phyloP scores from a whole-genome alignment of 192 early-diverging fungal species.

The Jimgerdemannia lactiflua region DNA sequence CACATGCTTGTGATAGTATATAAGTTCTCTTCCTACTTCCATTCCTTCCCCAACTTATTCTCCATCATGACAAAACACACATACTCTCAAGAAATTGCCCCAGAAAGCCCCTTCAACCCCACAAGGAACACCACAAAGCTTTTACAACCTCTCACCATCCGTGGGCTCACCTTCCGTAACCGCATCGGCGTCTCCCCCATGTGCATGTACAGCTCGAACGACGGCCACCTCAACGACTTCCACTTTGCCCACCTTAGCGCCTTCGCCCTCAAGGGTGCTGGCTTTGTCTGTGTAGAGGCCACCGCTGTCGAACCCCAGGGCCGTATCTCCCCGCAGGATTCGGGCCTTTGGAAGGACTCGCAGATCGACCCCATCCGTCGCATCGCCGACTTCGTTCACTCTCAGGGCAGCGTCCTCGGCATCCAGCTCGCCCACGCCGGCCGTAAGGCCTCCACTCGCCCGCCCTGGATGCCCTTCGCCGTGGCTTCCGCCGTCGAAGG shows the following conservation, averaged over 20 bases:
- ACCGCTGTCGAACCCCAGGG: constrained; percentile 73
- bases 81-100: constrained; percentile 6
- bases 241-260: constrained; percentile 63
- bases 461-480: constrained; percentile 11
- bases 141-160: constrained; percentile 68
- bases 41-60: too few relatives aligned
- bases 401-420: constrained; percentile 51
- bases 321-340: constrained; percentile 72
- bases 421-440: constrained; percentile 88
- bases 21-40: too few relatives aligned
- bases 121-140: constrained; percentile 41
- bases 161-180: constrained; percentile 71
- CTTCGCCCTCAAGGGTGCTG: constrained; percentile 75
- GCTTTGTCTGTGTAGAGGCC: constrained; percentile 79
- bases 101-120: constrained; percentile 9
- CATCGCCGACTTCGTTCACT: constrained; percentile 62
- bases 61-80: too few relatives aligned
- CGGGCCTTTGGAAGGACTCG: constrained; percentile 82
- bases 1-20: too few relatives aligned
- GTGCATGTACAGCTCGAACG: constrained; percentile 73
- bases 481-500: constrained; percentile 30
- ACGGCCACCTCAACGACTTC: constrained; percentile 66
- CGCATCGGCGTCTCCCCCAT: constrained; percentile 77
- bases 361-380: constrained; percentile 62
- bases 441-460: constrained; percentile 51